These are phyloP conservation scores for Podospora australis DNA, from an alignment of 495 filamentous ascomycete species.

Conservation along the genomic window DNA sequence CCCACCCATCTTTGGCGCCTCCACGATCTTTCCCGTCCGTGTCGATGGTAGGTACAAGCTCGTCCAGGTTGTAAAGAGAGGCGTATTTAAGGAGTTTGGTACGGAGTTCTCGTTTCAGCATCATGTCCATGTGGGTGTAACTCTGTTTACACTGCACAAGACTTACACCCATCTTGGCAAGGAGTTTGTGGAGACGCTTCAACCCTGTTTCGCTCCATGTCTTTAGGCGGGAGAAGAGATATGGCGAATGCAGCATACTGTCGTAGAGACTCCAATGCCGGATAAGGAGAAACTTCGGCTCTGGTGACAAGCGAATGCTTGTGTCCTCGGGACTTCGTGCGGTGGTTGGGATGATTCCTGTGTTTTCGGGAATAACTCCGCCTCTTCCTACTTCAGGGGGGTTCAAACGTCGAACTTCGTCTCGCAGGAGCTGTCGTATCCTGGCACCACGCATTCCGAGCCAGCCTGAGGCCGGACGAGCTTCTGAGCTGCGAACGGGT, in stretches of 20 bases:
- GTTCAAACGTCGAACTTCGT: slow-evolving; percentile 92
- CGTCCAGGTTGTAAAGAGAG: slow-evolving; percentile 84
- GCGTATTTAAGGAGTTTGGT: slow-evolving; percentile 82
- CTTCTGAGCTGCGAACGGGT: slow-evolving; percentile 49
- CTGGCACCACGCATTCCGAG: slow-evolving; percentile 74
- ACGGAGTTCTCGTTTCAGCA: slow-evolving; percentile 83
- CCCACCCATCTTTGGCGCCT: slow-evolving; percentile 78
- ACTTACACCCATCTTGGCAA: slow-evolving; percentile 97
- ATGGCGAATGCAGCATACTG: slow-evolving; percentile 96
- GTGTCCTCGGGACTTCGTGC: slow-evolving; percentile 85
- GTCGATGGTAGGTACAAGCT: slow-evolving; percentile 67
- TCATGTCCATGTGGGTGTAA: slow-evolving; percentile 98
- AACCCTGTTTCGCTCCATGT: slow-evolving; percentile 88
- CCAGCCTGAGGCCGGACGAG: slow-evolving; percentile 60
- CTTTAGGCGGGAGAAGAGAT: slow-evolving; percentile 84
- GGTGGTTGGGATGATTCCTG: slow-evolving; percentile 77
- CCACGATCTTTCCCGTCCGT: slow-evolving; percentile 50
- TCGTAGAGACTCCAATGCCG: slow-evolving; percentile 97
- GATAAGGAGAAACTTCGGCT: slow-evolving; percentile 89
- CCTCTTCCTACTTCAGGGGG: slow-evolving; percentile 60
- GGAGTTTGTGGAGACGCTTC: slow-evolving; percentile 87
- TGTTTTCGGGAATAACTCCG: slow-evolving; percentile 48
- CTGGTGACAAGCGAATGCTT: slow-evolving; percentile 85
- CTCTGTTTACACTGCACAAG: slow-evolving; percentile 88
- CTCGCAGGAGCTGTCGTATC: slow-evolving; percentile 75